Evolutionary conservation across 1,139 yeast genomes (phyloP), one percentile per base, ranked within the genome.

Genomic region (Lodderomyces beijingensis): DNA sequence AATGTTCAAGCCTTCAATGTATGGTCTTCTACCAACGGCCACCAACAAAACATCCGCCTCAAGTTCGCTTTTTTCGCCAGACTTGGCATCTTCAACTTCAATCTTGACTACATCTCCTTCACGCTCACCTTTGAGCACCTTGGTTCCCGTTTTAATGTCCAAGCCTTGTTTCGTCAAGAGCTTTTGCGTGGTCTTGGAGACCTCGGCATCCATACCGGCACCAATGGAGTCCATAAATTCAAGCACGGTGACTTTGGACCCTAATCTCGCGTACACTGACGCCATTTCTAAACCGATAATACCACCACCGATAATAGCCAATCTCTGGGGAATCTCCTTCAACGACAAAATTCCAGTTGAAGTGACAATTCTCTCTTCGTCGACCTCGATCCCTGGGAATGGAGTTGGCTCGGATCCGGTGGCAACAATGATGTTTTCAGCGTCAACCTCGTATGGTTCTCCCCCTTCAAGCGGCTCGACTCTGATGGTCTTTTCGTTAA

Each of bases 241-340:
- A 43, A 93, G 67, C 36, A 93, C 83, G 33, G 97, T 89, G 43
- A 93, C 98, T 68, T 91, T 89, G 33, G 96, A 70, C 31, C 99
- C 99, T 51, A 93, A 71, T 66, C 98, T 80, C 38, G 93, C 70
- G 83, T 94, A 93, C 32, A 93, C 98, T 23, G 97, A 88, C 44
- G 96, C 98, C 96, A 93, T 91, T 71, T 93, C 99, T 50, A 93
- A 77, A 56, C 99, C 99, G 59, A 93, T 93, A 66, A 93, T 91
- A 74, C 99, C 98, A 66, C 96, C 99, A 61, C 99, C 99, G 53
- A 93, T 91, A 64, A 93, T 79, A 49, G 94, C 82, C 55, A 93
- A 55, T 59, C 77, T 80, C 74, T 93, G 87, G 61, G 99, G 96
- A 43, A 88, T 75, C 65, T 89, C 96, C 61, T 77, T 75, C 51